Evolutionary conservation across 208 protist genomes (phyloP), one percentile per base, ranked within the genome.

Genomic region (Paratrypanosoma confusum): DNA sequence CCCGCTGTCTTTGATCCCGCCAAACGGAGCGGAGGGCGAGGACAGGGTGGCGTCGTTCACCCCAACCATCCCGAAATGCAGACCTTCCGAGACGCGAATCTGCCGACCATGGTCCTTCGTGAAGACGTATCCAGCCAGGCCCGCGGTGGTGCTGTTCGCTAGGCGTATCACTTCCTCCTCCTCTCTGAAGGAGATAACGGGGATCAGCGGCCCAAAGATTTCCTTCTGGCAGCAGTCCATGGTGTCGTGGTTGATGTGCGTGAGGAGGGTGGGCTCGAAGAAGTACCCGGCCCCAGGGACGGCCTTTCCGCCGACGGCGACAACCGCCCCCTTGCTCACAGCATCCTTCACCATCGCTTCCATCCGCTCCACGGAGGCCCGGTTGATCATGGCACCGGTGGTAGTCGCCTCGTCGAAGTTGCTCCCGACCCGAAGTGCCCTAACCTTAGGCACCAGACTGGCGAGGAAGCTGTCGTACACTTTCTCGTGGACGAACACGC

Each of bases 141-240:
- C 91, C 3, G 72, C 69, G 7, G 27, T 46, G 1, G 76, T 86
- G 27, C 66, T 33, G 59, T 96, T 96, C 3, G 86, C 88, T 16
- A 83, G 43, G 25, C 27, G 27, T 6, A 95, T 34, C 0, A 50
- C 85, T 39, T 89, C 81, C 50, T 68, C 65, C 39, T 89, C 83
- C 11, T 42, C 69, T 13, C 66, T 45, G 46, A 95, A 91, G 32
- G 56, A 50, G 7, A 85, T 37, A 3, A 96, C 29, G 2, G 75
- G 68, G 21, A 92, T 28, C 35, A 97, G 65, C 11, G 89, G 92
- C 6, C 89, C 92, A 58, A 97, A 97, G 16, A 93, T 48, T 64
- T 97, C 89, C 43, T 83, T 60, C 14, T 76, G 56, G 58, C 68
- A 89, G 59, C 64, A 82, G 14, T 65, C 41, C 37, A 60, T 57